Conservation (phyloP, 257 asterid species). For the Solanum peruvianum region DNA sequence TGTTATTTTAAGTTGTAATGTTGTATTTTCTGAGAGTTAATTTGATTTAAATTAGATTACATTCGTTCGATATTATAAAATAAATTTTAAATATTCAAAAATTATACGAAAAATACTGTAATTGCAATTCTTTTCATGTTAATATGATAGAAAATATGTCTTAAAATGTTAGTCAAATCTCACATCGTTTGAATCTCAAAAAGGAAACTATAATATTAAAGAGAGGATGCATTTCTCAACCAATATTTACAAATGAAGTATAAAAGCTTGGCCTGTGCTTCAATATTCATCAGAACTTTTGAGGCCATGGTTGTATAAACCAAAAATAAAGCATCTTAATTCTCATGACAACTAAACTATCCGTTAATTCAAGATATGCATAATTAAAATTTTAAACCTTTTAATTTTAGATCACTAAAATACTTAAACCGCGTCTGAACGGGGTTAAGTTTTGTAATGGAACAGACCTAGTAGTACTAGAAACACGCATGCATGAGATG, state of each 20-base stretch:
- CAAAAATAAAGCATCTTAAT: not conserved
- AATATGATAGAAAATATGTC: too few species aligned
- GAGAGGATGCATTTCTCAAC: not conserved
- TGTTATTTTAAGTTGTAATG: not conserved
- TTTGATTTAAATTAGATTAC: too few species aligned
- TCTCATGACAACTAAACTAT: not conserved
- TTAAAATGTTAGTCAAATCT: too few species aligned
- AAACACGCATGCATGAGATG: not conserved
- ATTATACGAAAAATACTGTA: too few species aligned
- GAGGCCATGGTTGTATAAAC: not conserved
- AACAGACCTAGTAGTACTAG: not conserved
- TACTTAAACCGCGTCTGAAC: too few species aligned
- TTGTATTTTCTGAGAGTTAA: not conserved
- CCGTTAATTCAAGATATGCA: not conserved
- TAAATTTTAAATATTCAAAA: too few species aligned
- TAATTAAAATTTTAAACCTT: too few species aligned
- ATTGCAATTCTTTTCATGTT: too few species aligned
- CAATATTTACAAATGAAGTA: not conserved
- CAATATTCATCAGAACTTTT: not conserved
- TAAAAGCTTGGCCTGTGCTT: not conserved
- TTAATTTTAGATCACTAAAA: not conserved
- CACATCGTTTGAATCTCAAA: not conserved
- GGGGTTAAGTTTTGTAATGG: not conserved
- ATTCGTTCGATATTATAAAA: too few species aligned
- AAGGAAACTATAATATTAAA: not conserved